phyloP scores from a whole-genome alignment of 2,329 filamentous ascomycete species.

The Colletotrichum lini region DNA sequence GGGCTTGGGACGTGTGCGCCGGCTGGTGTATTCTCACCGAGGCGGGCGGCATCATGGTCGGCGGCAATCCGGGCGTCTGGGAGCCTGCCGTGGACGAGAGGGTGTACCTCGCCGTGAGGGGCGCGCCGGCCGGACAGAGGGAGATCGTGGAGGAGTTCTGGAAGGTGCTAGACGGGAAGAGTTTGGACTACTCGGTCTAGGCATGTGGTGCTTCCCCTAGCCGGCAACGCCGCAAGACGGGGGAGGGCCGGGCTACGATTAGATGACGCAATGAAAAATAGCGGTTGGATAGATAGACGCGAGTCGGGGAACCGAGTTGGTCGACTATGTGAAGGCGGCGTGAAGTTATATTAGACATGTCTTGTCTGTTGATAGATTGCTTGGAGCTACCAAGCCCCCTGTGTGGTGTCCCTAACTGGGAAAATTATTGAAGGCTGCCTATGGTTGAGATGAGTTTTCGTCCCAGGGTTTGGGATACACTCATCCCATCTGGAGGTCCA shows the following conservation, averaged over 20 bases:
- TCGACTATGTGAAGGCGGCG: too few species aligned
- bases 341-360: background rate
- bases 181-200: slow-evolving; percentile 61
- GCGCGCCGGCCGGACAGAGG: slow-evolving; percentile 71
- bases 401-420: background rate
- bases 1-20: slow-evolving; percentile 89
- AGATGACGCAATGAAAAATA: background rate
- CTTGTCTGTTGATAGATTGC: background rate
- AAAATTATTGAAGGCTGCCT: background rate
- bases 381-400: background rate
- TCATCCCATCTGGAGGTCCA: background rate
- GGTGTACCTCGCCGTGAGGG: slow-evolving; percentile 74
- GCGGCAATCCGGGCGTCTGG: slow-evolving; percentile 83
- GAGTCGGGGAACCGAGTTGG: background rate
- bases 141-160: slow-evolving; percentile 77
- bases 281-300: background rate
- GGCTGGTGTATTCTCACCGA: slow-evolving; percentile 84
- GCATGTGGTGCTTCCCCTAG: background rate
- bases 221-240: background rate
- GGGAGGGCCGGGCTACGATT: too few species aligned
- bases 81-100: slow-evolving; percentile 71
- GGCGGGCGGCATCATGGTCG: slow-evolving; percentile 80
- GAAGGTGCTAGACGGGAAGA: slow-evolving; percentile 69
- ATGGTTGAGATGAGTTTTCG: background rate
- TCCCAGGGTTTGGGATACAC: background rate